Percentiles rank a stretch among this genome's conserved stretches.
Conservation (phyloP, 495 filamentous ascomycete species). For the Penicillium herquei region DNA sequence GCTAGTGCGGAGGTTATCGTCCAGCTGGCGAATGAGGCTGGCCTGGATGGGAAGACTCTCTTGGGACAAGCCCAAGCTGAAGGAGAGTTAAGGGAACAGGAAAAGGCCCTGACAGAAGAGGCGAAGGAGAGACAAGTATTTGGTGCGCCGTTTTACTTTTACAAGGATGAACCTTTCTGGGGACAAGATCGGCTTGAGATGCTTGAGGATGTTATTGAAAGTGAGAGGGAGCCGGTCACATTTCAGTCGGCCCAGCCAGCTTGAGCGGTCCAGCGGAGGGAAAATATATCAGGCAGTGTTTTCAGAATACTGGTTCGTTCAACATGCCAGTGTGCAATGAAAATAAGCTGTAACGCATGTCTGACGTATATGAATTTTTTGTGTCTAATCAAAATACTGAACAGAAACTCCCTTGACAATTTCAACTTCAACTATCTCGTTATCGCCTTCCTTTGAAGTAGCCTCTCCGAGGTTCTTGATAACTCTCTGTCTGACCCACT, state of each 20-base stretch:
- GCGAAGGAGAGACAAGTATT: not conserved
- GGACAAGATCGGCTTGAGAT: conserved; percentile 1
- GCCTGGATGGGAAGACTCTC: not conserved
- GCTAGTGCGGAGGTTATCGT: not conserved
- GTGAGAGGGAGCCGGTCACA: not conserved
- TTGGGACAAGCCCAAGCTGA: not conserved
- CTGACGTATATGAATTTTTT: not conserved
- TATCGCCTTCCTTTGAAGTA: not conserved
- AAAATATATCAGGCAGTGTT: not conserved
- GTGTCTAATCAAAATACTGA: not conserved
- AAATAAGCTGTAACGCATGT: too few relatives aligned
- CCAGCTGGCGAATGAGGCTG: not conserved
- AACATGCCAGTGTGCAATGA: too few relatives aligned
- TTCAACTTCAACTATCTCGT: not conserved
- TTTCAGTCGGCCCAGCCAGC: too few relatives aligned
- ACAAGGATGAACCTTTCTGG: not conserved
- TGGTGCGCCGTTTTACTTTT: conserved; percentile 1
- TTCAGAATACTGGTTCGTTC: too few relatives aligned
- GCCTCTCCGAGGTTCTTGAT: not conserved
- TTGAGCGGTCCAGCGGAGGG: too few relatives aligned
- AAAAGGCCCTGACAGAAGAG: not conserved
- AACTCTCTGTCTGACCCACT: conserved; percentile 1
- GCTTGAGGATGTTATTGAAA: not conserved
- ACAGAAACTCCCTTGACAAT: conserved; percentile 1
- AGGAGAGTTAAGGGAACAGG: not conserved